Conservation (phyloP, 2,329 filamentous ascomycete genomes). For the Claviceps sorghi region DNA sequence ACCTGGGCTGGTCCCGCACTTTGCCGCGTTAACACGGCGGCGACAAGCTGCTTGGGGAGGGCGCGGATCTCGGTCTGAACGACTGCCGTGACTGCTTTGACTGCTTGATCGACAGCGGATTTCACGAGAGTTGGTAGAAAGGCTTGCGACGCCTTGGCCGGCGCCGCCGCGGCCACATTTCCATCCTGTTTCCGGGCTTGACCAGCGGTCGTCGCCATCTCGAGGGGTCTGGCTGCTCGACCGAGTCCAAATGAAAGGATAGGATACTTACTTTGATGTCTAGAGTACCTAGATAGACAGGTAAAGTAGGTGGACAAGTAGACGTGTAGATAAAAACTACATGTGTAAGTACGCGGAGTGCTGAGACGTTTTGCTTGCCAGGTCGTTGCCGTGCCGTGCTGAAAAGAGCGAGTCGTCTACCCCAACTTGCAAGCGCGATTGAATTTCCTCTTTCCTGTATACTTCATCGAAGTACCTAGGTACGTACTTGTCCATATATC, state of each 20-base stretch:
- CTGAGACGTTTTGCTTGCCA: background rate
- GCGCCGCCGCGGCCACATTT: background rate
- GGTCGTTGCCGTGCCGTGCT: background rate
- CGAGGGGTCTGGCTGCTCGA: background rate
- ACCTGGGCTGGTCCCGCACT: background rate
- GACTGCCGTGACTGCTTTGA: constrained; percentile 5
- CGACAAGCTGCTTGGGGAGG: constrained; percentile 4
- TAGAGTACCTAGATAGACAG: background rate
- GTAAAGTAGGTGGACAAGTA: background rate
- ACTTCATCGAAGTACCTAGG: too few relatives aligned
- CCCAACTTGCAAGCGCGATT: background rate
- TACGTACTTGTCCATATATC: background rate
- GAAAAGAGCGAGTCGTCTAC: background rate
- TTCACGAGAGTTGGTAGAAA: constrained; percentile 5
- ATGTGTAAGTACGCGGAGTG: background rate
- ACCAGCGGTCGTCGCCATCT: constrained; percentile 1
- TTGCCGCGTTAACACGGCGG: constrained; percentile 3
- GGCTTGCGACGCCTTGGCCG: background rate
- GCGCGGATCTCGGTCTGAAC: constrained; percentile 6
- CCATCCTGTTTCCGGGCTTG: constrained; percentile 4
- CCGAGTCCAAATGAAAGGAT: background rate
- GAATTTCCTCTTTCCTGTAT: background rate
- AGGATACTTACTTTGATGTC: background rate
- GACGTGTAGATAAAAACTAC: background rate
- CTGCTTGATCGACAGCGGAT: constrained; percentile 5